Conservation (phyloP, 2,329 filamentous ascomycete genomes). For the Amphichorda felina region DNA sequence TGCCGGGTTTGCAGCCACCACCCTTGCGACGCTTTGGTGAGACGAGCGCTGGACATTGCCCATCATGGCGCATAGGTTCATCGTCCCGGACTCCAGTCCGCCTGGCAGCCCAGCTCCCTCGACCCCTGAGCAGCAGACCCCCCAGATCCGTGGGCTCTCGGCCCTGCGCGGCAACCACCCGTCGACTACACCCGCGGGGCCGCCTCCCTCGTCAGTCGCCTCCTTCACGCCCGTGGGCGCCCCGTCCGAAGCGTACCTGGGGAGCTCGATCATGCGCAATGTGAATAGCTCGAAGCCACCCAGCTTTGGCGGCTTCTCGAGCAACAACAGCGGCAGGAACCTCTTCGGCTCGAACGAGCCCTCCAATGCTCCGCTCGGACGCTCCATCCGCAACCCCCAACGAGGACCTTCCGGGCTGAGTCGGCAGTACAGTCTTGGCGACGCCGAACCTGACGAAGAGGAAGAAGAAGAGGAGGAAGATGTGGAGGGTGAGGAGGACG, state of each 20-base stretch:
- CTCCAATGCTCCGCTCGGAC: constrained; percentile 31
- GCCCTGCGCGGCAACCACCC: constrained; percentile 29
- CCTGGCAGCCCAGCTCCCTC: constrained; percentile 30
- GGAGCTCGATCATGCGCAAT: constrained; percentile 39
- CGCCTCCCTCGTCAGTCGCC: constrained; percentile 36
- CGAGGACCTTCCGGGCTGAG: constrained; percentile 41
- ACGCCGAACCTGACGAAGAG: constrained; percentile 12
- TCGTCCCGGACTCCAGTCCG: constrained; percentile 30
- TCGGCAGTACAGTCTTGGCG: constrained; percentile 19
- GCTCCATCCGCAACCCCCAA: constrained; percentile 27
- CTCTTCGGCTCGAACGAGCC: constrained; percentile 24
- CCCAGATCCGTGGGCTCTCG: constrained; percentile 21
- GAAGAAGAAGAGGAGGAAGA: constrained; percentile 17
- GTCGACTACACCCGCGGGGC: constrained; percentile 40
- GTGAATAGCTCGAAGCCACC: constrained; percentile 24
- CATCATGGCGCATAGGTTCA: constrained; percentile 27
- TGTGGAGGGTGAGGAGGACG: constrained; percentile 20
- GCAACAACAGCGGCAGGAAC: constrained; percentile 16
- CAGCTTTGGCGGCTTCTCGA: constrained; percentile 17
- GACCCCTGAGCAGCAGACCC: constrained; percentile 33
- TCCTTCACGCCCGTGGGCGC: constrained; percentile 46
- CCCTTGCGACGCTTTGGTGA: too few species aligned
- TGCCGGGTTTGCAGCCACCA: neutral
- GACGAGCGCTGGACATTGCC: too few species aligned
- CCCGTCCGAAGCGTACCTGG: constrained; percentile 40